Percentiles rank a stretch among this genome's conserved stretches.
Conservation (phyloP, 2,329 filamentous ascomycete species). For the Ophiostoma piceae region DNA sequence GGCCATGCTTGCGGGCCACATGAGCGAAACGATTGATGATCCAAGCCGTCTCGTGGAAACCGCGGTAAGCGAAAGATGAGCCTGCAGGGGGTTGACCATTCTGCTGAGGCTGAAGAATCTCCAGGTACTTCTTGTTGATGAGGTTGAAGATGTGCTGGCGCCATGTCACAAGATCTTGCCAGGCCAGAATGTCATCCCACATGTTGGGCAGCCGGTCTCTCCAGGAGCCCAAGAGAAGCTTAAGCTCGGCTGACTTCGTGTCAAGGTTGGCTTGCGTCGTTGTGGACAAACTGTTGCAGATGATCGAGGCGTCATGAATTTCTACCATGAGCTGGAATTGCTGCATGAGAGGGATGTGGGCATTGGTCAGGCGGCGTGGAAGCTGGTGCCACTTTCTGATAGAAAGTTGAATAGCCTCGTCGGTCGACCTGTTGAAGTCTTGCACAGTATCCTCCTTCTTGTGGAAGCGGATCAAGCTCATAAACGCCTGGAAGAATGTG, state of each 20-base stretch:
- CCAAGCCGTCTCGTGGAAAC: slow-evolving; percentile 98
- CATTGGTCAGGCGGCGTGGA: slow-evolving; percentile 87
- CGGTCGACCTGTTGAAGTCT: slow-evolving; percentile 85
- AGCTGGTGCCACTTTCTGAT: slow-evolving; percentile 99
- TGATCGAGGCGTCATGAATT: slow-evolving; percentile 93
- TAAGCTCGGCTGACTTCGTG: slow-evolving; percentile 90
- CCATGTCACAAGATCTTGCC: slow-evolving; percentile 99
- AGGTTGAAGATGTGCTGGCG: slow-evolving; percentile 97
- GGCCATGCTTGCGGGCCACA: slow-evolving; percentile 91
- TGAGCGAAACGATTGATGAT: slow-evolving; percentile 99
- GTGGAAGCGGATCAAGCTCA: slow-evolving; percentile 90
- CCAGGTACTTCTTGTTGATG: slow-evolving; percentile 90
- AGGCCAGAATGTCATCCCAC: slow-evolving; percentile 99
- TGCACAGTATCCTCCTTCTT: slow-evolving; percentile 72
- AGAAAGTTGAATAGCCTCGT: slow-evolving; percentile 94
- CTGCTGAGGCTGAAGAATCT: slow-evolving; percentile 71
- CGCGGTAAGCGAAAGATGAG: slow-evolving; percentile 91
- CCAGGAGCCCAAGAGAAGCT: slow-evolving; percentile 90
- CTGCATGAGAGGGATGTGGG: slow-evolving; percentile 89
- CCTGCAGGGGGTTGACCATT: slow-evolving; percentile 66
- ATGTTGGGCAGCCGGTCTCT: slow-evolving; percentile 91
- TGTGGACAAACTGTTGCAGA: slow-evolving; percentile 81
- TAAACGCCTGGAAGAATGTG: slow-evolving; percentile 97
- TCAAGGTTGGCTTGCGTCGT: slow-evolving; percentile 85
- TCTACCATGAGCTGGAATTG: slow-evolving; percentile 98